Conservation (phyloP, 2,329 filamentous ascomycete species). For the Colletotrichum sp. region DNA sequence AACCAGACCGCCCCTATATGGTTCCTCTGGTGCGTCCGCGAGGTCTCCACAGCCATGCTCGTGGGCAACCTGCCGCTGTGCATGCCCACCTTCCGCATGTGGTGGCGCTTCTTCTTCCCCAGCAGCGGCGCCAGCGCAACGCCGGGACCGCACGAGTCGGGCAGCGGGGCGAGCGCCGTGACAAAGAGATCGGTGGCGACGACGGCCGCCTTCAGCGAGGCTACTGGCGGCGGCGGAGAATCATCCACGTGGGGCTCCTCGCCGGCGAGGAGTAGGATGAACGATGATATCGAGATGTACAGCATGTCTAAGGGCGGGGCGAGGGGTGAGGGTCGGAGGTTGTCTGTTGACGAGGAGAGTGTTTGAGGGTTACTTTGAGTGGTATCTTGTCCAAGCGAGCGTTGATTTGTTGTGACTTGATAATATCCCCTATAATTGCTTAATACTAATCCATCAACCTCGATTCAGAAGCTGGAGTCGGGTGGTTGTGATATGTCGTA, state of each 20-base stretch:
- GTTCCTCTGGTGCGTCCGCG: constrained; percentile 19
- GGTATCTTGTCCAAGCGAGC: background rate
- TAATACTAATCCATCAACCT: background rate
- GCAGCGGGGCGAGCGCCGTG: background rate
- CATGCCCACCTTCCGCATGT: background rate
- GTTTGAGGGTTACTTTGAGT: background rate
- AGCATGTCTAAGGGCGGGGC: background rate
- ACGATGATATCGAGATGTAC: background rate
- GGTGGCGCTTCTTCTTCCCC: constrained; percentile 5
- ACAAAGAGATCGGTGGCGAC: background rate
- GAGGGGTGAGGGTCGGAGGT: background rate
- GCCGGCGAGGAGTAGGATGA: background rate
- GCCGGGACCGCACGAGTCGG: background rate
- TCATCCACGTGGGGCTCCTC: background rate
- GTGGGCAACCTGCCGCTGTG: constrained; percentile 16
- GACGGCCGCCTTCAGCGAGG: background rate
- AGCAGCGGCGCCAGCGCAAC: background rate
- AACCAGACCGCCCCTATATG: background rate
- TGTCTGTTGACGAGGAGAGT: background rate
- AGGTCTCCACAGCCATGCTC: constrained; percentile 15
- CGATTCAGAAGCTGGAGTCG: fast-evolving
- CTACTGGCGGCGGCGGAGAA: background rate
- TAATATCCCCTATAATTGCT: background rate
- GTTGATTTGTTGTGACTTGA: background rate
- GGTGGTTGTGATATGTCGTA: too few species aligned